Evolutionary conservation across 2,329 filamentous ascomycete species (phyloP).

Genomic region (Verticillium dahliae): DNA sequence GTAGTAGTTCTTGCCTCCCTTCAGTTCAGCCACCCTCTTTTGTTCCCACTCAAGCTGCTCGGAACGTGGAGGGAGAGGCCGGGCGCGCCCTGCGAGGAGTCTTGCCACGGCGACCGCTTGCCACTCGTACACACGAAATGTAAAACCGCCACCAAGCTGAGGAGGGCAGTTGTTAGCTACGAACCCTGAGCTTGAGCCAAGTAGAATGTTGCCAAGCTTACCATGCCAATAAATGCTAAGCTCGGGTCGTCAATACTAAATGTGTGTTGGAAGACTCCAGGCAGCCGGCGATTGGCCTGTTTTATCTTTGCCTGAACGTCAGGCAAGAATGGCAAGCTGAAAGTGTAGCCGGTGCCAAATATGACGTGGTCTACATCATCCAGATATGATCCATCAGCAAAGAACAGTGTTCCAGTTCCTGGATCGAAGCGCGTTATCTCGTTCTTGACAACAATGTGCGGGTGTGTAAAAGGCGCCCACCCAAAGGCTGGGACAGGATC

Average conservation of each 20-base stretch:
- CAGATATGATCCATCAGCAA: conserved; percentile 42
- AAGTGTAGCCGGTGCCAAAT: conserved; percentile 54
- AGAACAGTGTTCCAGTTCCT: conserved; percentile 32
- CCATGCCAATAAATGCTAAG: conserved; percentile 26
- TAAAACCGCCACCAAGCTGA: conserved; percentile 26
- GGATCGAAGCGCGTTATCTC: conserved; percentile 34
- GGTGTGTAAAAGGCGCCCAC: conserved; percentile 50
- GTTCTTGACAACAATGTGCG: conserved; percentile 33
- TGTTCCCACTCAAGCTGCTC: conserved; percentile 26
- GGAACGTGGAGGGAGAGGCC: conserved; percentile 14
- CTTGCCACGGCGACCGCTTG: conserved; percentile 29
- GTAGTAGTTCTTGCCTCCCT: conserved; percentile 26
- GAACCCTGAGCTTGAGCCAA: neutral
- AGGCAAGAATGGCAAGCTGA: conserved; percentile 48
- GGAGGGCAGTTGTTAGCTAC: neutral
- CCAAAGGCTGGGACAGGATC: conserved; percentile 44
- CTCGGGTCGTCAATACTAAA: conserved; percentile 27
- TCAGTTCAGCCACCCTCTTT: conserved; percentile 17
- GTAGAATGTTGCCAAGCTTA: conserved; percentile 10
- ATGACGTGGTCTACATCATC: conserved; percentile 48
- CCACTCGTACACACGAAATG: conserved; percentile 30
- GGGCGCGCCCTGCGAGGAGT: conserved; percentile 23
- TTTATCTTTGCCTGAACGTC: conserved; percentile 37
- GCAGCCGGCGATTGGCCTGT: conserved; percentile 21
- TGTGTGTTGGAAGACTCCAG: conserved; percentile 27